phyloP scores from a whole-genome alignment of 257 asterid genomes.

The Fraxinus excelsior region DNA sequence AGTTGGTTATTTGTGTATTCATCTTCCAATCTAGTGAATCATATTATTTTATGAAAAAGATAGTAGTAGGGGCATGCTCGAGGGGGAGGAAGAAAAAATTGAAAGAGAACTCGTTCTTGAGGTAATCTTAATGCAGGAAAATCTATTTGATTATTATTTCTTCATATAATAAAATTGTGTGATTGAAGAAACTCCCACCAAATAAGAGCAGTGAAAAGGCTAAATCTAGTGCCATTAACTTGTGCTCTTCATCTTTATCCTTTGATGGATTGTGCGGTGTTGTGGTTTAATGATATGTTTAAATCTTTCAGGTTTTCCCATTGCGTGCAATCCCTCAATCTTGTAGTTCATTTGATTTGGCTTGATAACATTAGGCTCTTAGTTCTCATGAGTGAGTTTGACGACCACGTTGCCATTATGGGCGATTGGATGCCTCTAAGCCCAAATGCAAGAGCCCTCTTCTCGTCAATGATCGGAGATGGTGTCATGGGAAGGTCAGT shows the following conservation, averaged over 20 bases:
- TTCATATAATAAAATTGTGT: not conserved
- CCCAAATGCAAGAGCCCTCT: slow-evolving; percentile 50
- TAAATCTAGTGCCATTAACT: not conserved
- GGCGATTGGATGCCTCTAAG: slow-evolving; percentile 77
- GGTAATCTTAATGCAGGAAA: not conserved
- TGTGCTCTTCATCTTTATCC: not conserved
- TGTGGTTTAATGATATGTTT: not conserved
- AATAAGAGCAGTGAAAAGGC: too few relatives aligned
- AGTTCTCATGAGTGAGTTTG: slow-evolving; percentile 66
- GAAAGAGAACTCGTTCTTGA: not conserved
- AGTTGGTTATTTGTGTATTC: slow-evolving; percentile 7
- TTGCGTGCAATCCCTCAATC: slow-evolving; percentile 11
- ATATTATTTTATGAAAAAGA: not conserved
- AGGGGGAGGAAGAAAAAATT: not conserved
- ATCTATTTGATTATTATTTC: not conserved
- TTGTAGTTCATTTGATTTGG: slow-evolving; percentile 9
- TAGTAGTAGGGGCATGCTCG: not conserved
- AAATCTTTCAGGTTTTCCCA: slow-evolving; percentile 14
- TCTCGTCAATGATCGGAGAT: slow-evolving; percentile 54
- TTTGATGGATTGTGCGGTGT: too few relatives aligned
- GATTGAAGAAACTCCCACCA: slow-evolving; percentile 7
- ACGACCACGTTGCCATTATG: slow-evolving; percentile 61
- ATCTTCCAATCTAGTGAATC: not conserved
- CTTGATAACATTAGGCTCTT: slow-evolving; percentile 15
- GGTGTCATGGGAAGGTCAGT: slow-evolving; percentile 34